Base-by-base conservation (phyloP, 129 eudicot species). In the Silybum marianum region DNA sequence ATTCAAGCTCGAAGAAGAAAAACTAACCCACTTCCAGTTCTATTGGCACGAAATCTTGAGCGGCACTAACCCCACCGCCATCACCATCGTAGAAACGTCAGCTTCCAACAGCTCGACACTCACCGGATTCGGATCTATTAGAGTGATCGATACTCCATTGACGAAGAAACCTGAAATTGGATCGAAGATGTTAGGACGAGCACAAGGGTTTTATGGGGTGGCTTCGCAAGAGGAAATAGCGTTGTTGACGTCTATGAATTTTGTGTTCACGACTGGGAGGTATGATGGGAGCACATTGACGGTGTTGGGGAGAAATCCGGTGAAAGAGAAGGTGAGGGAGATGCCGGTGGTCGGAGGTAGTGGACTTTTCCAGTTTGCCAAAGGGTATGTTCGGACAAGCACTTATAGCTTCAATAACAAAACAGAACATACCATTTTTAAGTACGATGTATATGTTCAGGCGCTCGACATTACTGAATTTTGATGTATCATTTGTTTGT, bases 261-360 rank as follows among this genome's bases (percentile, higher is more conserved):
- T 86, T 30, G 83, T 34, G 38, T 83, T 89, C 19, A 36, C 23
- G 39, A 81, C 79, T 0, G 90, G 90, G 71, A 69, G 85, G 76
- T 87, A 87, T 44, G 84, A 89, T 2, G 93, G 93, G 23, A 89
- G 93, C 44, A 81, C 87, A 11, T 34, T 89, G 12, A 84, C 82
- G 30, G 79, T 89, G 24, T 34, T 84, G 54, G 90, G 88, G 72
- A 24, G 88, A 66, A 89, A 89, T 63, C 58, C 69, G 75, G 90
- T 81, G 75, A 7, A 10, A 8, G 39, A 63, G 42, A 81, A 84
- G 86, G 86, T 86, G 80, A 86, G 88, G 77, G 92, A 89, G 76
- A 89, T 89, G 92, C 76, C 92, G 69, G 86, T 89, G 80, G 71
- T 86, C 9, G 88, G 92, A 13, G 92, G 92, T 1, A 86, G 83